Conservation (phyloP, 2,329 filamentous ascomycete genomes). For the Chaetomium strumarium region DNA sequence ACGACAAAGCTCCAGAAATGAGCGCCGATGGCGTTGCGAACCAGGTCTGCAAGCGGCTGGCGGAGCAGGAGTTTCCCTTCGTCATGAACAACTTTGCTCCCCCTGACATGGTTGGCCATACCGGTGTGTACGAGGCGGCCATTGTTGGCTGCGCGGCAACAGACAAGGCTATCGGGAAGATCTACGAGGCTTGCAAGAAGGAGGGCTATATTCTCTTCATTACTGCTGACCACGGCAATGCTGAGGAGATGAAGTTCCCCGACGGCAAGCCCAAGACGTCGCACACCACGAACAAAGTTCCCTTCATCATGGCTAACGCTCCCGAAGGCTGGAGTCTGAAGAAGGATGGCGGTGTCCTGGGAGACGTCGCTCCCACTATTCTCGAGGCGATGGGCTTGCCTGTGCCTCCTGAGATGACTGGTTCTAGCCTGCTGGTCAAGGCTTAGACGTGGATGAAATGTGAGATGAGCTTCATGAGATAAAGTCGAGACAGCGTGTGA, state of each 20-base stretch:
- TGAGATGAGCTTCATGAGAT: constrained; percentile 4
- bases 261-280: constrained; percentile 97
- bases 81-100: constrained; percentile 99
- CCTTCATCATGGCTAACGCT: constrained; percentile 96
- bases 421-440: constrained; percentile 76
- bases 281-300: constrained; percentile 96
- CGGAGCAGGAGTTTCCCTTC: constrained; percentile 83
- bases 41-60: constrained; percentile 82
- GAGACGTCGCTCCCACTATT: constrained; percentile 93
- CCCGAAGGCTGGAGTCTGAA: constrained; percentile 83
- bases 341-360: constrained; percentile 82
- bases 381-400: constrained; percentile 85
- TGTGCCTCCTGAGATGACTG: constrained; percentile 89
- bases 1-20: constrained; percentile 94
- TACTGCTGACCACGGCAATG: constrained; percentile 94
- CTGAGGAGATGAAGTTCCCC: constrained; percentile 97
- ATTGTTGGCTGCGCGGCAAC: constrained; percentile 79
- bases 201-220: constrained; percentile 90
- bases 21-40: constrained; percentile 84
- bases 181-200: constrained; percentile 91
- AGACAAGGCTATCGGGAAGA: constrained; percentile 87
- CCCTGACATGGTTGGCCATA: constrained; percentile 99
- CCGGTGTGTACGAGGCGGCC: constrained; percentile 92
- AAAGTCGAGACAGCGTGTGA: background rate
- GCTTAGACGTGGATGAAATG: constrained; percentile 32